Percentiles rank a stretch among this genome's conserved stretches.
phyloP scores from a whole-genome alignment of 768 basidiomycete species.

The Boletus vinaceobasis region DNA sequence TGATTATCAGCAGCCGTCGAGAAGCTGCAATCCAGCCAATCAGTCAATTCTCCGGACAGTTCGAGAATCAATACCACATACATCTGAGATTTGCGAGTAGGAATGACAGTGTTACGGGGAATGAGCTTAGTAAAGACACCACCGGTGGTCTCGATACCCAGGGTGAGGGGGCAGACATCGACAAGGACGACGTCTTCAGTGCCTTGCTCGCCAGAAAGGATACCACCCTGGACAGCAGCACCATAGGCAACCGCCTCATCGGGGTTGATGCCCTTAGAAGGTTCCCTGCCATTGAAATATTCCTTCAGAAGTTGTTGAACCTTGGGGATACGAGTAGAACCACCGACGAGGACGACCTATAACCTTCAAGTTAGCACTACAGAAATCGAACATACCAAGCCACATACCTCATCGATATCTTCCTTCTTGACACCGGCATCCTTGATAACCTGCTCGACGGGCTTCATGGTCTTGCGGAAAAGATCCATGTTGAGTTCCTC shows the following conservation, averaged over 20 bases:
- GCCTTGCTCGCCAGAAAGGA: slow-evolving; percentile 91
- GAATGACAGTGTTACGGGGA: slow-evolving; percentile 96
- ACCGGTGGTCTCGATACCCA: slow-evolving; percentile 98
- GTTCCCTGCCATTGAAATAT: slow-evolving; percentile 95
- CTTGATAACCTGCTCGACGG: slow-evolving; percentile 98
- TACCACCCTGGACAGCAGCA: slow-evolving; percentile 98
- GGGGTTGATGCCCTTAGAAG: slow-evolving; percentile 97
- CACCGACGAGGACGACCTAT: slow-evolving; percentile 87
- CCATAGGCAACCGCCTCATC: slow-evolving; percentile 99
- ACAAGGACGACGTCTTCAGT: slow-evolving; percentile 91
- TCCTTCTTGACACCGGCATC: slow-evolving; percentile 99
- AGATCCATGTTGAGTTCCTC: slow-evolving; percentile 98
- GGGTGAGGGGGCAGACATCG: slow-evolving; percentile 94
- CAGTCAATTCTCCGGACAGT: not conserved
- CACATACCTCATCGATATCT: slow-evolving; percentile 78
- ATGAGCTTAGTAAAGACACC: slow-evolving; percentile 98
- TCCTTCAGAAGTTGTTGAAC: slow-evolving; percentile 98
- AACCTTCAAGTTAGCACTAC: not conserved
- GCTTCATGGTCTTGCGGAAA: slow-evolving; percentile 99
- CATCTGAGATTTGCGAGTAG: slow-evolving; percentile 96
- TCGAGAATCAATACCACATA: slow-evolving; percentile 28
- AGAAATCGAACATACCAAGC: not conserved
- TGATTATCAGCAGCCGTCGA: slow-evolving; percentile 88
- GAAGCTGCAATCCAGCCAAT: slow-evolving; percentile 41
- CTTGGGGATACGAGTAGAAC: slow-evolving; percentile 99